phyloP scores from a whole-genome alignment of 2,329 filamentous ascomycete genomes.

The Fusarium proliferatum region DNA sequence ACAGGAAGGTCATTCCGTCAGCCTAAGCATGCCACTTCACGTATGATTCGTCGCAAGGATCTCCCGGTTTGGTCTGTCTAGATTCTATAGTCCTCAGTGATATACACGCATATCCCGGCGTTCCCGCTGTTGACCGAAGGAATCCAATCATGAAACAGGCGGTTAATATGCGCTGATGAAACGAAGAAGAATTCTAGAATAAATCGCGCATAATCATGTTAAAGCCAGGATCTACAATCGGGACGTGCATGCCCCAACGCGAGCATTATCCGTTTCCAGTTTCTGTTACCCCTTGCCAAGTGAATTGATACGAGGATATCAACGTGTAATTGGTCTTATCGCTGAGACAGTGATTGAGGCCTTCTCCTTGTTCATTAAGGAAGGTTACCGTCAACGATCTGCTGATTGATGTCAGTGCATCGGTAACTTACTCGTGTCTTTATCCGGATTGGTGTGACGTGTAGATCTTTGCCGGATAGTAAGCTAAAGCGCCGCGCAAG shows the following conservation, averaged over 20 bases:
- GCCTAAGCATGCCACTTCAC: too few relatives aligned
- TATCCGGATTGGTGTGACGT: neutral
- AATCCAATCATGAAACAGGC: neutral
- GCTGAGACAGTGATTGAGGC: neutral
- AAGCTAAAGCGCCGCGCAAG: slow-evolving; percentile 2
- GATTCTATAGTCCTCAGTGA: neutral
- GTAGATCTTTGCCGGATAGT: slow-evolving; percentile 18
- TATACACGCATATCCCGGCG: neutral
- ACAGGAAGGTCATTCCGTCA: too few relatives aligned
- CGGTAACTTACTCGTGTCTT: slow-evolving; percentile 9
- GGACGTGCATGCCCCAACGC: slow-evolving; percentile 16
- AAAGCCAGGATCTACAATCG: neutral
- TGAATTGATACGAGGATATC: neutral
- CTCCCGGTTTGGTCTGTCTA: neutral
- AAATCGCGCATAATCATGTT: slow-evolving; percentile 27
- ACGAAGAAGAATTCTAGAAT: slow-evolving; percentile 25
- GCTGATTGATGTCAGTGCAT: slow-evolving; percentile 4
- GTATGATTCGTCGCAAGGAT: neutral
- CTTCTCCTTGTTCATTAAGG: neutral
- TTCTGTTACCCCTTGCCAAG: slow-evolving; percentile 3
- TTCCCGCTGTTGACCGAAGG: neutral
- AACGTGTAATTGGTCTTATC: neutral
- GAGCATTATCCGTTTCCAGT: neutral
- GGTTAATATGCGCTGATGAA: neutral
- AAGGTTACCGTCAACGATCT: neutral